Evolutionary conservation across 2,329 filamentous ascomycete genomes (phyloP), one percentile per base, ranked within the genome.

Genomic region (Xylariaceae sp.): DNA sequence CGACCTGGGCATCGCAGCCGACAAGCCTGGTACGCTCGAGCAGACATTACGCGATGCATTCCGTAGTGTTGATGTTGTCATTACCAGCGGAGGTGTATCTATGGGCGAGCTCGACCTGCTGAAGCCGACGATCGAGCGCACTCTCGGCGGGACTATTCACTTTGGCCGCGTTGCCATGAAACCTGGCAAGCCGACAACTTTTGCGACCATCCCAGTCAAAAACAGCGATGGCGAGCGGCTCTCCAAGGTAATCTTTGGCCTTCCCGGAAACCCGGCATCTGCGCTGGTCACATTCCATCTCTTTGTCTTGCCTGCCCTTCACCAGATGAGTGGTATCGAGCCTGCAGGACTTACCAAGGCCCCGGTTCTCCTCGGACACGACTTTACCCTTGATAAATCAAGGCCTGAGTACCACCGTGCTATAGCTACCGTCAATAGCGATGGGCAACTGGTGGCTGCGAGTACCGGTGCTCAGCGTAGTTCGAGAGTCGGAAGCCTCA

Each of bases 151-250:
- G 6, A 92, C 83, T 0, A 95, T 98, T 50, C 92, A 96, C 63
- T 98, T 98, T 53, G 92, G 92, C 16, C 83, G 92, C 3, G 92
- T 98, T 3, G 78, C 83, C 38, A 97, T 98, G 92, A 98, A 98
- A 68, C 92, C 92, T 0, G 92, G 92, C 4, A 98, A 97, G 64
- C 92, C 92, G 2, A 96, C 89, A 0, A 98, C 92, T 0, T 98
- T 98, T 61, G 92, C 92, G 2, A 96, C 88, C 0, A 75, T 97
- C 0, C 81, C 86, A 1, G 69, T 75, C 27, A 81, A 81, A 60
- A 69, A 76, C 43, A 74, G 36, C 28, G 57, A 54, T 2, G 77
- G 80, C 14, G 67, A 75, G 28, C 73, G 80, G 31, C 62, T 78
- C 16, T 67, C 66, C 2, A 88, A 85, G 57, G 73, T 83, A 41